Evolutionary conservation across 768 basidiomycete genomes (phyloP).

Genomic region (Lactarius sp.): DNA sequence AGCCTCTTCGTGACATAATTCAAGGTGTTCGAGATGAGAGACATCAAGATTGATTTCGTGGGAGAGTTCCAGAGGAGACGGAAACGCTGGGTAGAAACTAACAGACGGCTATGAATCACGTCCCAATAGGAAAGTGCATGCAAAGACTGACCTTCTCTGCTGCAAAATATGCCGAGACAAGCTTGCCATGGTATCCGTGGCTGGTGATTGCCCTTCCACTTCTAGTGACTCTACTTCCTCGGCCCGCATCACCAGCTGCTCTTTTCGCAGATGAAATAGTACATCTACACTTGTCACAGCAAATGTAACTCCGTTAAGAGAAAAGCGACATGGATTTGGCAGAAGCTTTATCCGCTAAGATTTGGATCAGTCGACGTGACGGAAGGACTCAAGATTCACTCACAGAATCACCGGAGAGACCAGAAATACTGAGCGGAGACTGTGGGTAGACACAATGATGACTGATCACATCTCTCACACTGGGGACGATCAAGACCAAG

Average conservation of each 20-base stretch:
- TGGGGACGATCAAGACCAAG: slow-evolving; percentile 74
- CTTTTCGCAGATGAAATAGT: slow-evolving; percentile 82
- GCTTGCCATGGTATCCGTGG: slow-evolving; percentile 72
- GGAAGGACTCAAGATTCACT: slow-evolving; percentile 27
- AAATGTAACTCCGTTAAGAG: slow-evolving; percentile 79
- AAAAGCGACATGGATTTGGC: slow-evolving; percentile 84
- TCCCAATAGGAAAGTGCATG: not conserved
- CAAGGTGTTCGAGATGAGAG: slow-evolving; percentile 59
- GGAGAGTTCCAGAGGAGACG: slow-evolving; percentile 66
- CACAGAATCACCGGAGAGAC: slow-evolving; percentile 49
- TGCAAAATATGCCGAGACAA: slow-evolving; percentile 76
- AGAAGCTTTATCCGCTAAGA: slow-evolving; percentile 68
- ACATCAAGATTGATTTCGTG: slow-evolving; percentile 88
- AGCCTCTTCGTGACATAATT: slow-evolving; percentile 29
- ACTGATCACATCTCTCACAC: slow-evolving; percentile 74
- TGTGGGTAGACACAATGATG: slow-evolving; percentile 86
- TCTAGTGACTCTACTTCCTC: slow-evolving; percentile 52
- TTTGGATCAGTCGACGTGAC: slow-evolving; percentile 1
- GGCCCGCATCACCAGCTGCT: slow-evolving; percentile 69
- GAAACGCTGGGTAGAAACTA: slow-evolving; percentile 96
- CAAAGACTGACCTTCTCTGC: slow-evolving; percentile 66
- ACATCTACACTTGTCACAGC: slow-evolving; percentile 81
- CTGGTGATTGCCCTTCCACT: slow-evolving; percentile 38
- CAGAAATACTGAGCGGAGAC: slow-evolving; percentile 43
- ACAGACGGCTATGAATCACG: slow-evolving; percentile 3